These are phyloP conservation scores for Fusarium sp. DNA, from an alignment of 2,329 filamentous ascomycete genomes.

Conservation along the genomic window DNA sequence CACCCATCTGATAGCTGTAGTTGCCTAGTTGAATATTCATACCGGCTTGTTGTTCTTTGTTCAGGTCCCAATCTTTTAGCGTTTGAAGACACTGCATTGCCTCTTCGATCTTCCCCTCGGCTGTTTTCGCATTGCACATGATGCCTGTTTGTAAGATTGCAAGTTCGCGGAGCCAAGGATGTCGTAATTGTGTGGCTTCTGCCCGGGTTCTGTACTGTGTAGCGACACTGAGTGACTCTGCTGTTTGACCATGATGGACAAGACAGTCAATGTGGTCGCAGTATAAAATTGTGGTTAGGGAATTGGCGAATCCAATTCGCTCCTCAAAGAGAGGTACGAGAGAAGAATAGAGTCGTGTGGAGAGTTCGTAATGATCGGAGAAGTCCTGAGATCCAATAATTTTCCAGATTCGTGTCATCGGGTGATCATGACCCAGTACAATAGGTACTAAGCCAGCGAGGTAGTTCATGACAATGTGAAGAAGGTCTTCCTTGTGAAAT, in stretches of 20 bases:
- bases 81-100: slow-evolving; percentile 44
- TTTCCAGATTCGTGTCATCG: slow-evolving; percentile 46
- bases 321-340: slow-evolving; percentile 46
- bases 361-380: slow-evolving; percentile 48
- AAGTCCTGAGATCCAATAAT: slow-evolving; percentile 45
- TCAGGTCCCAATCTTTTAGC: slow-evolving; percentile 44
- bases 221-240: slow-evolving; percentile 44
- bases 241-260: slow-evolving; percentile 38
- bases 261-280: slow-evolving; percentile 50
- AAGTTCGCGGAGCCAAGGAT: slow-evolving; percentile 47
- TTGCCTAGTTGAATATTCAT: slow-evolving; percentile 47
- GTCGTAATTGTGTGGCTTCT: slow-evolving; percentile 44
- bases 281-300: slow-evolving; percentile 47
- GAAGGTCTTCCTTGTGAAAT: slow-evolving; percentile 47
- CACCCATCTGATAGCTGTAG: slow-evolving; percentile 45
- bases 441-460: slow-evolving; percentile 45
- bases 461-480: slow-evolving; percentile 47
- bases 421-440: slow-evolving; percentile 44
- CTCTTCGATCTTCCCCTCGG: slow-evolving; percentile 44
- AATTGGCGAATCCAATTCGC: slow-evolving; percentile 46
- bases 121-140: slow-evolving; percentile 43
- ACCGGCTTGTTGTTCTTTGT: slow-evolving; percentile 46
- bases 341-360: slow-evolving; percentile 45
- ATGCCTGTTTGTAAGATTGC: slow-evolving; percentile 46
- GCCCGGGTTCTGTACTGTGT: slow-evolving; percentile 42